These are phyloP conservation scores for Apiospora koreana DNA, from an alignment of 2,329 filamentous ascomycete species.

Conservation along the genomic window DNA sequence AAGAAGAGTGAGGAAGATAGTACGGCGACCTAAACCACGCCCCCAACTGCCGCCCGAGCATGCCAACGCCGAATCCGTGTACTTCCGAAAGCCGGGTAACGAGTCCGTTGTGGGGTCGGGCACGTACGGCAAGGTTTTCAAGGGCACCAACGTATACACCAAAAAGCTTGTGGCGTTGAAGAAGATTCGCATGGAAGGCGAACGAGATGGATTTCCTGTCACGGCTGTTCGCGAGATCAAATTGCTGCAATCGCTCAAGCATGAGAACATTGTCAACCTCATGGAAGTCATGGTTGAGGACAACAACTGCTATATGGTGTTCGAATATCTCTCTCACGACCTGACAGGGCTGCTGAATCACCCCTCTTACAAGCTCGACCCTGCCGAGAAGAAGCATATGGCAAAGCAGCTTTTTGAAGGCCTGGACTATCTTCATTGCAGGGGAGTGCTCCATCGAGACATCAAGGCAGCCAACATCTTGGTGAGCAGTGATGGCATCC, in stretches of 20 bases:
- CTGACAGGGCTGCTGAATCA: constrained; percentile 94
- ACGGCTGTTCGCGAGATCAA: constrained; percentile 92
- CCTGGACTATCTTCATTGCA: constrained; percentile 87
- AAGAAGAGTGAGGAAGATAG: constrained; percentile 66
- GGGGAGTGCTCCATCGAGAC: constrained; percentile 93
- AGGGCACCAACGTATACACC: constrained; percentile 90
- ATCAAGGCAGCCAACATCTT: constrained; percentile 99
- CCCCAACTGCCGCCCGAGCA: constrained; percentile 78
- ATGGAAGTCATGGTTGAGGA: constrained; percentile 97
- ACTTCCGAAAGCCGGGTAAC: constrained; percentile 94
- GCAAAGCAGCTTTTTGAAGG: constrained; percentile 92
- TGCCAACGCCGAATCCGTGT: constrained; percentile 81
- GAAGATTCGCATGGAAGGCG: constrained; percentile 90
- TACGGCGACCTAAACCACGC: constrained; percentile 70
- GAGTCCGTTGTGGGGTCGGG: constrained; percentile 95
- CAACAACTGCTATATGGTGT: constrained; percentile 99
- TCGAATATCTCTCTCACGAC: constrained; percentile 96
- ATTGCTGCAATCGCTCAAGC: constrained; percentile 81
- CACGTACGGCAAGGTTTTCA: constrained; percentile 95
- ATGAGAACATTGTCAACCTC: constrained; percentile 79
- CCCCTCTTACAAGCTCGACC: constrained; percentile 82
- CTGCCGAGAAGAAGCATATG: constrained; percentile 88
- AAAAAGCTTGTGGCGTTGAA: constrained; percentile 82
- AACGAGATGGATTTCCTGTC: constrained; percentile 87
- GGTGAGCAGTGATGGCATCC: constrained; percentile 81